Conservation (phyloP, 1,139 yeast genomes). For the Lodderomyces beijingensis region DNA sequence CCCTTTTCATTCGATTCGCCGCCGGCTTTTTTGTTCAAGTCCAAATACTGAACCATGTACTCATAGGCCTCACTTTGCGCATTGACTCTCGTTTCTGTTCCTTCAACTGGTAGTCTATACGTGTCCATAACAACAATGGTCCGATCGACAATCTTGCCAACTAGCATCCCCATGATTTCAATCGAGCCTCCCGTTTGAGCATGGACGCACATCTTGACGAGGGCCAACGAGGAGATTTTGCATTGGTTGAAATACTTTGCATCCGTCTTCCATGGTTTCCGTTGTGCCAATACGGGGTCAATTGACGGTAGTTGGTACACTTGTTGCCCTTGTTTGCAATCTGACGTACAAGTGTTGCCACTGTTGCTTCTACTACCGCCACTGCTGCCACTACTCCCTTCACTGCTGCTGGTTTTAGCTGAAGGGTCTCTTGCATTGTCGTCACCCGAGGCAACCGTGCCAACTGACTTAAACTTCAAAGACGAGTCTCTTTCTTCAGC, state of each 20-base stretch:
- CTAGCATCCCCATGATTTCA: constrained; percentile 93
- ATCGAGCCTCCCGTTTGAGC: constrained; percentile 85
- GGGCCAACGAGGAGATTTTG: constrained; percentile 68
- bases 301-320: constrained; percentile 13
- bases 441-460: no score
- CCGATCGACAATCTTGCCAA: constrained; percentile 63
- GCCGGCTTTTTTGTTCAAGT: constrained; percentile 43
- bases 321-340: no score
- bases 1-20: constrained; percentile 17
- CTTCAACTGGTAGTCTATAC: constrained; percentile 88
- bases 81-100: constrained; percentile 93
- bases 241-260: constrained; percentile 64
- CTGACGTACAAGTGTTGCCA: no score
- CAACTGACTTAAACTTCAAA: no score
- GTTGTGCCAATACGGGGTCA: constrained; percentile 9
- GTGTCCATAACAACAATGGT: constrained; percentile 75
- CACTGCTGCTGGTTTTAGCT: no score
- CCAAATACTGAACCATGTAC: constrained; percentile 83
- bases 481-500: no score
- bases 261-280: constrained; percentile 39
- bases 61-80: constrained; percentile 94
- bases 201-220: constrained; percentile 76
- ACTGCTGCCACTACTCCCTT: no score
- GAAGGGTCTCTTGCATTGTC: no score
- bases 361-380: no score